These are phyloP conservation scores for Penicillium sp. DNA, from an alignment of 2,329 filamentous ascomycete species.

Conservation along the genomic window DNA sequence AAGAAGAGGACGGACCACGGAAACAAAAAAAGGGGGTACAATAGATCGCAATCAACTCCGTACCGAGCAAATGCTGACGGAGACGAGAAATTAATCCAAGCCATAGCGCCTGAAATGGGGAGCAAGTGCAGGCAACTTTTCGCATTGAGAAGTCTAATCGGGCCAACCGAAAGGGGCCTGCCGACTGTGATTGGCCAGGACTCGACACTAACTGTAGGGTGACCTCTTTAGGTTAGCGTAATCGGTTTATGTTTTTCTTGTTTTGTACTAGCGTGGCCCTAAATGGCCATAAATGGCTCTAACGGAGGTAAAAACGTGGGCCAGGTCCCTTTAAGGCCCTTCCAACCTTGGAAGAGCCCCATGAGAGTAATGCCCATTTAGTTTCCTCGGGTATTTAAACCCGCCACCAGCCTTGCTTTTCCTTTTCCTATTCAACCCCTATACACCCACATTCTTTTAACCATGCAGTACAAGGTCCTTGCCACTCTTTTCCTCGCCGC, in stretches of 20 bases:
- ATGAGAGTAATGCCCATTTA: neutral
- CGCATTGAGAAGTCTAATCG: neutral
- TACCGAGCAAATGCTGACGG: neutral
- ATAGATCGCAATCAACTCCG: neutral
- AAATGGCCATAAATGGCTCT: no score
- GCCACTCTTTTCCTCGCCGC: constrained; percentile 25
- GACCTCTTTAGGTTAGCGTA: neutral
- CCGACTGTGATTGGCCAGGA: neutral
- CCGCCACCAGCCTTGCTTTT: neutral
- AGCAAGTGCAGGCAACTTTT: neutral
- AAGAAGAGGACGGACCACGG: constrained; percentile 2
- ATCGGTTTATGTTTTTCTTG: neutral
- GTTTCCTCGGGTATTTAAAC: neutral
- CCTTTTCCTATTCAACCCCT: neutral
- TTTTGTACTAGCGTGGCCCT: neutral
- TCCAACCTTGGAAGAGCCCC: neutral
- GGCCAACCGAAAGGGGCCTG: neutral
- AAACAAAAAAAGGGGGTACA: neutral
- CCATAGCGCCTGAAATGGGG: neutral
- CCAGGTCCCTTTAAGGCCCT: neutral
- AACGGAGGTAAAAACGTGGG: neutral
- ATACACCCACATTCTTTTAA: constrained; percentile 2
- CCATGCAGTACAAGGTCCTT: constrained; percentile 30
- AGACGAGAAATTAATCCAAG: neutral
- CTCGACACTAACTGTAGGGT: neutral